Percentiles rank a stretch among this genome's conserved stretches.
phyloP scores from a whole-genome alignment of 331 rosid species.

The Prunus yedoensis region DNA sequence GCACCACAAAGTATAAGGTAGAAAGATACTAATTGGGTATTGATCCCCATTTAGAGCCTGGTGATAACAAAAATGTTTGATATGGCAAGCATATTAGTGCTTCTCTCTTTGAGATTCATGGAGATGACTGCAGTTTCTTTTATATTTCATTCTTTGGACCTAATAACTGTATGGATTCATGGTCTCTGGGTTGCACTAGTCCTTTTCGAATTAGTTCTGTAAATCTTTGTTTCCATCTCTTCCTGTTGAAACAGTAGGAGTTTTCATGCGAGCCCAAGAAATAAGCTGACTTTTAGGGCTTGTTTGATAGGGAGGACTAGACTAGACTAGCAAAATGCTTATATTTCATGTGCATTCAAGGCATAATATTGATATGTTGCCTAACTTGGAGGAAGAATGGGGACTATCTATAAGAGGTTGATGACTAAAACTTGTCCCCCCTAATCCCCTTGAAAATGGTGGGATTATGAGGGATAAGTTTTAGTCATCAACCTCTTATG shows the following conservation, averaged over 20 bases:
- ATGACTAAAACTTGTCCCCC: no score
- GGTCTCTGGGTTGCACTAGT: not conserved
- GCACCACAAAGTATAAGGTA: not conserved
- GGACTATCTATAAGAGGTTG: no score
- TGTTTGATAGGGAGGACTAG: no score
- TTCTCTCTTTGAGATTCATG: constrained; percentile 4
- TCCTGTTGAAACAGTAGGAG: not conserved
- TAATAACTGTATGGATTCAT: not conserved
- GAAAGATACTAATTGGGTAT: not conserved
- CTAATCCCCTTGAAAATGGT: no score
- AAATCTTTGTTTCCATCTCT: not conserved
- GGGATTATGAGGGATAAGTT: no score
- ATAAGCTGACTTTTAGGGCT: not conserved
- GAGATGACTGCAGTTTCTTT: not conserved
- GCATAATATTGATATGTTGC: no score
- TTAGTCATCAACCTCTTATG: no score
- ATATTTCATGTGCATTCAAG: no score
- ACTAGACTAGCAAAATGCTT: no score
- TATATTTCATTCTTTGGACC: not conserved
- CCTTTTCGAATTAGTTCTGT: not conserved
- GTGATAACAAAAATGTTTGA: not conserved
- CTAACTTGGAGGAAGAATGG: no score
- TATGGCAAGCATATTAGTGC: not conserved
- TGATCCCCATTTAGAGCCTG: not conserved
- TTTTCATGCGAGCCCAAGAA: not conserved